These are phyloP conservation scores for Neurospora sp. DNA, from an alignment of 2,329 filamentous ascomycete species.

Conservation along the genomic window DNA sequence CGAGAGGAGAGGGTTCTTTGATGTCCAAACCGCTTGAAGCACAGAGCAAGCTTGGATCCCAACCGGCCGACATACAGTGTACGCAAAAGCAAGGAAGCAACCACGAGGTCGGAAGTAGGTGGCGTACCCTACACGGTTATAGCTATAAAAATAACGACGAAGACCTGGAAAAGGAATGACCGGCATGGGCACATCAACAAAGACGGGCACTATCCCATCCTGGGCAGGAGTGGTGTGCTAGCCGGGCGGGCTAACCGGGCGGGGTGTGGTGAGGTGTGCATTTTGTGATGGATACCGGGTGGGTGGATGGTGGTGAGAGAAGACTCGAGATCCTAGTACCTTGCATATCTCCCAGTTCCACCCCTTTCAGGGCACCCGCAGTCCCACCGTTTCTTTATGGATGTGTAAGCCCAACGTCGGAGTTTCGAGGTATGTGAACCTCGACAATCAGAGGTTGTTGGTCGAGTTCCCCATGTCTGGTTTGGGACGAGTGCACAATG, in stretches of 20 bases:
- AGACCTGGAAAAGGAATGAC: background rate
- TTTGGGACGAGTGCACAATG: background rate
- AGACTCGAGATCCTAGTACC: background rate
- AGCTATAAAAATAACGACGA: background rate
- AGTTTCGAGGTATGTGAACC: background rate
- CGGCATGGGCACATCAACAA: background rate
- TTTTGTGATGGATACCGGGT: background rate
- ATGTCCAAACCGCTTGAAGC: background rate
- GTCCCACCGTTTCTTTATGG: background rate
- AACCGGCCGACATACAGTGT: background rate
- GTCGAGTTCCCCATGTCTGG: background rate
- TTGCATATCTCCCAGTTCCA: background rate
- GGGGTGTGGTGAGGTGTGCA: background rate
- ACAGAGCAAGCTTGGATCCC: background rate
- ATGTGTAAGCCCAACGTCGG: background rate
- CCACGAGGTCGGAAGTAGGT: background rate
- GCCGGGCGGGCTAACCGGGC: background rate
- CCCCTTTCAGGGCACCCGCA: background rate
- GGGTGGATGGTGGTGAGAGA: background rate
- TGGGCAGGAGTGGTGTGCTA: background rate
- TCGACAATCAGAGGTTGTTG: background rate
- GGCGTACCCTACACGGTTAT: background rate
- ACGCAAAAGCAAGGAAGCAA: background rate
- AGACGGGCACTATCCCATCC: background rate
- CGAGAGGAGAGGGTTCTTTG: background rate